These are phyloP conservation scores for Cyberlindnera lachancei DNA, from an alignment of 805 yeast genomes.

Conservation along the genomic window DNA sequence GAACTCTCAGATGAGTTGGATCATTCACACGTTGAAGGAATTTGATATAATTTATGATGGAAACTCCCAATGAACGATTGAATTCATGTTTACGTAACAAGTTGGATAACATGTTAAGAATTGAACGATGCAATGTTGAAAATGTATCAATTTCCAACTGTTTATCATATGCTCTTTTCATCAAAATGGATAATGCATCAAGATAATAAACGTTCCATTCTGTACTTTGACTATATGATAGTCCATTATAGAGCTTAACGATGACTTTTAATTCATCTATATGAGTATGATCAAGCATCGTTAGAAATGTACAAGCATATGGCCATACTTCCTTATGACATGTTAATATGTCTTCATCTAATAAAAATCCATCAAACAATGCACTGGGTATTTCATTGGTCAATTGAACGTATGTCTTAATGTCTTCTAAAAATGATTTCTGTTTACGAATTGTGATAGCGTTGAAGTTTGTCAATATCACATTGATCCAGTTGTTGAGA, in stretches of 20 bases:
- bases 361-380: slow-evolving; percentile 4
- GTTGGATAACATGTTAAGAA: background rate
- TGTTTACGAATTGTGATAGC: slow-evolving; percentile 1
- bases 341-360: slow-evolving; percentile 2
- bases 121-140: background rate
- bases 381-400: slow-evolving; percentile 7
- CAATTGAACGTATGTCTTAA: slow-evolving; percentile 5
- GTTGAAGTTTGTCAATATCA: slow-evolving; percentile 5
- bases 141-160: background rate
- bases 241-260: slow-evolving; percentile 2
- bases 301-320: no score
- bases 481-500: slow-evolving; percentile 8
- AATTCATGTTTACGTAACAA: slow-evolving; percentile 1
- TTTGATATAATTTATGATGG: slow-evolving; percentile 7
- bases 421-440: slow-evolving; percentile 3
- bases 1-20: slow-evolving; percentile 10
- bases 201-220: slow-evolving; percentile 9
- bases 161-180: slow-evolving; percentile 1
- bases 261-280: slow-evolving; percentile 3
- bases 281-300: background rate
- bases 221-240: background rate
- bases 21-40: slow-evolving; percentile 16
- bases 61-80: slow-evolving; percentile 5
- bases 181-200: slow-evolving; percentile 1
- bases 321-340: slow-evolving; percentile 1